Evolutionary conservation across 192 early-diverging fungal genomes (phyloP).

Genomic region (Coemansia sp.): DNA sequence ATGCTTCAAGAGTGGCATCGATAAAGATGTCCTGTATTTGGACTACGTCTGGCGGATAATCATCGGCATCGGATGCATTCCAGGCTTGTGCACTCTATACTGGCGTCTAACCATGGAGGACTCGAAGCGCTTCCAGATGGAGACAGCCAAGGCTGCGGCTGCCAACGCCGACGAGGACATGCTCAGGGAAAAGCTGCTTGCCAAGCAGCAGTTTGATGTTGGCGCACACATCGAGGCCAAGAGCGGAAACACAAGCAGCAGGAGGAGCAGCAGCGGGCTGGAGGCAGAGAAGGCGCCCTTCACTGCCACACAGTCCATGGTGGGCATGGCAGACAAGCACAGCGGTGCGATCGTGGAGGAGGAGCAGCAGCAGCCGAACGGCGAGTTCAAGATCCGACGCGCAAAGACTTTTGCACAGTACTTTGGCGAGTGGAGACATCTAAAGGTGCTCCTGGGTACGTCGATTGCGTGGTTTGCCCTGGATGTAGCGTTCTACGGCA

Average conservation of each 20-base stretch:
- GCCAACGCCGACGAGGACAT: conserved; percentile 54
- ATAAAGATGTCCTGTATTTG: conserved; percentile 62
- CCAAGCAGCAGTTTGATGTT: conserved; percentile 26
- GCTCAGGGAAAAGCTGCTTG: conserved; percentile 37
- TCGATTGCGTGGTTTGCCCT: conserved; percentile 76
- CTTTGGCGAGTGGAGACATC: conserved; percentile 79
- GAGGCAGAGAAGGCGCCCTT: neutral
- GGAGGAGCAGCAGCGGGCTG: neutral
- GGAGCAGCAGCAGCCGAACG: too few relatives aligned
- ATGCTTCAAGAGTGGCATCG: conserved; percentile 69
- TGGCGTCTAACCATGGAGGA: conserved; percentile 92
- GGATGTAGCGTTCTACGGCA: conserved; percentile 82
- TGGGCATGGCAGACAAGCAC: neutral
- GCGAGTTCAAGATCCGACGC: conserved; percentile 14
- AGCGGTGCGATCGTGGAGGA: neutral
- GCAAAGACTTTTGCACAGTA: conserved; percentile 62
- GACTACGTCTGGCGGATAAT: conserved; percentile 94
- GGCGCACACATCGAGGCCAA: conserved; percentile 20
- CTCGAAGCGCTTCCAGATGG: conserved; percentile 76
- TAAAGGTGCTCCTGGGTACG: conserved; percentile 76
- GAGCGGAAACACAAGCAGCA: neutral
- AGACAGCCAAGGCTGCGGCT: conserved; percentile 37
- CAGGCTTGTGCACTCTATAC: conserved; percentile 82
- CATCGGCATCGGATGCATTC: conserved; percentile 82
- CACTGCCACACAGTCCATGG: conserved; percentile 2